These are phyloP conservation scores for Russula dissimulans DNA, from an alignment of 768 basidiomycete species.

Conservation along the genomic window DNA sequence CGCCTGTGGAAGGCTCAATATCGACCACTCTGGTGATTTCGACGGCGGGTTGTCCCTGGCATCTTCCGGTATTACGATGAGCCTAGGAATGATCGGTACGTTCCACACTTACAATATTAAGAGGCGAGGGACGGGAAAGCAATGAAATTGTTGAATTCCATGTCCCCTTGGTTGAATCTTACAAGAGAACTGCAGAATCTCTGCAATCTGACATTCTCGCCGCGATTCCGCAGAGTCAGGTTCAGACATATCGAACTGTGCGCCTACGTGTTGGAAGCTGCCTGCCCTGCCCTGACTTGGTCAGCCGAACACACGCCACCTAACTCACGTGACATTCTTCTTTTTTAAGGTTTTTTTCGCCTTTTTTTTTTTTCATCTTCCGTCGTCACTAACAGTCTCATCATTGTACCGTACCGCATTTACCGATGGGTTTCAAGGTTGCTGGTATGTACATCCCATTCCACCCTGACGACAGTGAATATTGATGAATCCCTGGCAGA, in stretches of 20 bases:
- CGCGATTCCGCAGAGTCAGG: background rate
- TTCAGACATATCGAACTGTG: background rate
- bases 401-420: background rate
- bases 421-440: constrained; percentile 79
- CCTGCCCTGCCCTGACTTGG: background rate
- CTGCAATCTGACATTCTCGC: constrained; percentile 48
- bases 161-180: constrained; percentile 28
- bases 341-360: constrained; percentile 1
- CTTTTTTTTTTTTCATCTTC: constrained; percentile 20
- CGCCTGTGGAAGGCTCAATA: constrained; percentile 38
- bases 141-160: constrained; percentile 36
- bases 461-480: background rate
- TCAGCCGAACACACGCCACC: background rate
- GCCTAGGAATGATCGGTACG: background rate
- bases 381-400: constrained; percentile 20
- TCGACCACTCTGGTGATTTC: constrained; percentile 57
- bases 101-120: constrained; percentile 51
- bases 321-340: background rate
- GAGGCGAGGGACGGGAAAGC: constrained; percentile 67
- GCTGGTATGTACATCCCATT: constrained; percentile 45
- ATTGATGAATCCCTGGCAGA: constrained; percentile 36
- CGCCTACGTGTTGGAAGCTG: background rate
- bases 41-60: constrained; percentile 51
- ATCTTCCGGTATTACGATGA: constrained; percentile 35
- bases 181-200: constrained; percentile 69